phyloP scores from a whole-genome alignment of 352 stramenopile genomes.

The Globisporangium alternatum region DNA sequence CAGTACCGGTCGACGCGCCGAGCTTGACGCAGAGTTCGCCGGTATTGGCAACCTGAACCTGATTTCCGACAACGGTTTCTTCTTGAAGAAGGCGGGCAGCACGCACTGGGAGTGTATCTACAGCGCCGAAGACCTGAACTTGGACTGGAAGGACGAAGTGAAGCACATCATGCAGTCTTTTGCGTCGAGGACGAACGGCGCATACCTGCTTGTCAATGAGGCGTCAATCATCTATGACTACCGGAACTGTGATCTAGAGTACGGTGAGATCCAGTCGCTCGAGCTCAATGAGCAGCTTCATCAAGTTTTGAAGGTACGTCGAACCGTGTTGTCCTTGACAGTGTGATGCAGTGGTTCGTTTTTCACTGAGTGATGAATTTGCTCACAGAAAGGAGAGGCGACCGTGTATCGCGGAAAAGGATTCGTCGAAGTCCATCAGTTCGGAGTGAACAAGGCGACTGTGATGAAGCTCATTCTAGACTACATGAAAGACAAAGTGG shows the following conservation, averaged over 20 bases:
- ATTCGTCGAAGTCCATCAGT: conserved; percentile 75
- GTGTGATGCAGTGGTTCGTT: not conserved
- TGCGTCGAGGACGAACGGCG: conserved; percentile 95
- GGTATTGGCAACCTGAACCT: conserved; percentile 51
- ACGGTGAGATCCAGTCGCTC: conserved; percentile 96
- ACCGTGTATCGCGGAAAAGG: conserved; percentile 56
- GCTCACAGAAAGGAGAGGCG: conserved; percentile 49
- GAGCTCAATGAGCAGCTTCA: conserved; percentile 92
- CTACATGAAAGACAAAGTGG: conserved; percentile 51
- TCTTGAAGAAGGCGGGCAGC: conserved; percentile 39
- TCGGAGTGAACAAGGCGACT: conserved; percentile 63
- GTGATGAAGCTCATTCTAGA: conserved; percentile 53
- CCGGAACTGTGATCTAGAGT: conserved; percentile 97
- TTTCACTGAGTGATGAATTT: not conserved
- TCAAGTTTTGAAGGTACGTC: conserved; percentile 87
- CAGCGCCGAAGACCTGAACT: conserved; percentile 43
- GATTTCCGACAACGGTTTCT: conserved; percentile 69
- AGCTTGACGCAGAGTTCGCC: conserved; percentile 59
- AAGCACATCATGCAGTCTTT: conserved; percentile 97
- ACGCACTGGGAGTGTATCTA: conserved; percentile 61
- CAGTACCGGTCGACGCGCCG: conserved; percentile 53
- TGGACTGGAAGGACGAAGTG: conserved; percentile 94
- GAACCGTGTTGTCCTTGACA: not conserved
- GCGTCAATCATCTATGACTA: conserved; percentile 98
- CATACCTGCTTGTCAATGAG: conserved; percentile 96